phyloP scores from a whole-genome alignment of 345 rosid species.

The Gossypium stocksii region DNA sequence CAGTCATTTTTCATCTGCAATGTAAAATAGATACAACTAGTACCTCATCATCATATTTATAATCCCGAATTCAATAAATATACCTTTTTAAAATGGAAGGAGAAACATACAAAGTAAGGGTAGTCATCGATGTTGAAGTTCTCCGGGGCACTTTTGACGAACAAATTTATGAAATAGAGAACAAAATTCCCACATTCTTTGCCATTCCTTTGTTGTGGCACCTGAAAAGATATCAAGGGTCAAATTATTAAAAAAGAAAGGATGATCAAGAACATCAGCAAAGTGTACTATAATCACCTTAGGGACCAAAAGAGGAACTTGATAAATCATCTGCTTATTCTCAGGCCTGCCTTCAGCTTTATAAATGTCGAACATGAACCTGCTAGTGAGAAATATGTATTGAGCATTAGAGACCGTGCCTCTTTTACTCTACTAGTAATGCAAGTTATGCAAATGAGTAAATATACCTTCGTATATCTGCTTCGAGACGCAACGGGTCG shows the following conservation, averaged over 20 bases:
- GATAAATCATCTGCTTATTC: slow-evolving; percentile 27
- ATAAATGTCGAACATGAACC: slow-evolving; percentile 61
- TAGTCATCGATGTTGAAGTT: slow-evolving; percentile 31
- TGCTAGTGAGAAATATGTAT: slow-evolving; percentile 19
- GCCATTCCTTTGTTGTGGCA: slow-evolving; percentile 65
- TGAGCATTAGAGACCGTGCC: not conserved
- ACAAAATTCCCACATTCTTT: slow-evolving; percentile 71
- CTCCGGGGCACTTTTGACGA: slow-evolving; percentile 48
- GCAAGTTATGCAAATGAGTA: not conserved
- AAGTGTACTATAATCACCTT: slow-evolving; percentile 30
- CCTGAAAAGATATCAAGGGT: slow-evolving; percentile 35
- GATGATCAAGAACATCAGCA: not conserved
- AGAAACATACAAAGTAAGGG: slow-evolving; percentile 55
- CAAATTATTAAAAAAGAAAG: not conserved
- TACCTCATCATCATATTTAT: not conserved
- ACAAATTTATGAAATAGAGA: slow-evolving; percentile 59
- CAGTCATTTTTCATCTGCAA: slow-evolving; percentile 60
- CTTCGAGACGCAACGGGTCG: slow-evolving; percentile 42
- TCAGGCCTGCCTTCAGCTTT: slow-evolving; percentile 50
- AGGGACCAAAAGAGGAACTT: slow-evolving; percentile 54
- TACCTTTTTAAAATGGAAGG: not conserved
- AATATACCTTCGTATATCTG: slow-evolving; percentile 55
- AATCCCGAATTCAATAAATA: not conserved
- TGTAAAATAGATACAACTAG: not conserved
- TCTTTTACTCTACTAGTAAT: not conserved